Base-by-base conservation (phyloP, 306 rosid genomes). In the Betula pendula region DNA sequence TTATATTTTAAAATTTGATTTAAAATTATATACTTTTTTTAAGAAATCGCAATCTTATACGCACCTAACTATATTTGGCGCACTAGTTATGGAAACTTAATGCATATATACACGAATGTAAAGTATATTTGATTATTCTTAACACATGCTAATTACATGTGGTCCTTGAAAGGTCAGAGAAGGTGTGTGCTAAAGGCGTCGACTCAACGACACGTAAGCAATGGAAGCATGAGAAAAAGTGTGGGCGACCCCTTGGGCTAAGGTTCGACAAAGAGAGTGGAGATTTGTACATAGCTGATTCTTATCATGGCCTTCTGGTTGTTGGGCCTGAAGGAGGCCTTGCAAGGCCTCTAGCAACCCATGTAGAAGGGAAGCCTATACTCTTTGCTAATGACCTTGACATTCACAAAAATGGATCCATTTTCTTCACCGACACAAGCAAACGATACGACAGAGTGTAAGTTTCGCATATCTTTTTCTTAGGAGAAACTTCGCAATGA, bases 371-470 rank as follows among this genome's bases (percentile, higher is more conserved):
- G 47, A 84, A 86, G 33, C 94, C 93, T 0, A 92, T 95, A 31
- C 96, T 92, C 82, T 95, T 88, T 8, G 97, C 97, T 25, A 95
- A 95, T 80, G 99, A 95, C 68, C 97, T 95, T 78, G 97, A 92
- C 60, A 89, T 92, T 51, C 89, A 95, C 5, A 75, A 16, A 6
- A 95, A 95, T 56, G 99, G 99, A n/a, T 95, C 97, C 77, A 80
- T 95, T 77, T 95, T 90, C 70, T 95, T 95, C 89, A 92, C 97
- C 0, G 97, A 95, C 82, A 95, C 97, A 1, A 95, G 97, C 90
- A 85, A 77, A 85, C 85, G 99, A 90, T 85, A 95, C 80, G 84
- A 95, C 78, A 77, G 97, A 82, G 86, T 87, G 99, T 93, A 80
- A 71, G 87, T 55, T 22, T 33, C 40, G 14, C 49, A 45, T 9